These are phyloP conservation scores for Neurospora sp. DNA, from an alignment of 495 filamentous ascomycete species.

Conservation along the genomic window DNA sequence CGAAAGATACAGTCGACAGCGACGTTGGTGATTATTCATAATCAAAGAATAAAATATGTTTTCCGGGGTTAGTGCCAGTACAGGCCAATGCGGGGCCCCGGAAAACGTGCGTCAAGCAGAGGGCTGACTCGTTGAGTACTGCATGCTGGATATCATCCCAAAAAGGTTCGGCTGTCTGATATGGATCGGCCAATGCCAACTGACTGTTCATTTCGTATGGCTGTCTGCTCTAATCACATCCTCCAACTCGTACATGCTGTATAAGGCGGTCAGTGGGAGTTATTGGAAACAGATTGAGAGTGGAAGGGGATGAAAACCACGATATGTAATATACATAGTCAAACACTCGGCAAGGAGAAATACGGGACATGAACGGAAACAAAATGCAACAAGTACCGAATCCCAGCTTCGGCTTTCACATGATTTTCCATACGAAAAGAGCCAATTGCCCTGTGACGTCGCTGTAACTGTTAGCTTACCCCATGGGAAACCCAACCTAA, in stretches of 20 bases:
- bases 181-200: background rate
- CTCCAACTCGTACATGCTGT: background rate
- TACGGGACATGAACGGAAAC: background rate
- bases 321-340: background rate
- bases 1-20: background rate
- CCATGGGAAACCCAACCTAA: background rate
- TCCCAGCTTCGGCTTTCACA: background rate
- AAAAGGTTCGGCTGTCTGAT: background rate
- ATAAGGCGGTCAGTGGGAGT: background rate
- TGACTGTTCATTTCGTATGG: background rate
- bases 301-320: too few species aligned
- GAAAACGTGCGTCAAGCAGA: background rate
- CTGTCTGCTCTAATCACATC: background rate
- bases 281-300: too few species aligned
- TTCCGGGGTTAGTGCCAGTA: background rate
- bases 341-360: background rate
- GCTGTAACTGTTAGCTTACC: background rate
- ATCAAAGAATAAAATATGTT: background rate
- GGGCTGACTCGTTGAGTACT: background rate
- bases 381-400: background rate
- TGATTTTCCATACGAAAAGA: background rate
- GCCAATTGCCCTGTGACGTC: background rate
- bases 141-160: background rate
- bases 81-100: background rate
- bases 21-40: background rate